Evolutionary conservation across 192 early-diverging fungal genomes (phyloP), one percentile per base, ranked within the genome.

Genomic region (Coemansia sp.): DNA sequence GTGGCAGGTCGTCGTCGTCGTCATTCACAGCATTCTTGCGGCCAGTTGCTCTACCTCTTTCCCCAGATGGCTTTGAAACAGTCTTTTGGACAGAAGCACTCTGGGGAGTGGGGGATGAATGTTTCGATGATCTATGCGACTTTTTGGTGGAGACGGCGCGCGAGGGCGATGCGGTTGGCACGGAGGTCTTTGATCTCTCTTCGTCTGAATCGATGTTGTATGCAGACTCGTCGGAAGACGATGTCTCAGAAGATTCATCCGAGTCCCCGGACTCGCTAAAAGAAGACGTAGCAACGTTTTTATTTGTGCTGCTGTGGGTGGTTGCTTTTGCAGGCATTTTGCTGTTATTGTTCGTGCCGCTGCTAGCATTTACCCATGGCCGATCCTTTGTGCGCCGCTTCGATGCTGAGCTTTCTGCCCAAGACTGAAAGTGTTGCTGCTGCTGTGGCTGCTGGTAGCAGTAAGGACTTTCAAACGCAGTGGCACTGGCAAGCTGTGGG

Each of bases 1-100:
- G 65, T 29, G 77, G 77, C 25, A 79, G 42, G 42, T 79, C 70
- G 23, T 77, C 74, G 58, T 79, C 76, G 16, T 61, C 63, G 31
- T 63, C 66, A 35, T 49, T 59, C 16, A 56, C 67, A n/a, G 5
- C 18, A 55, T 25, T 3, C 34, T 53, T 56, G 59, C 48, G 33
- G 43, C 23, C 9, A 4, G 48, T 15, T 9, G 2, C 9, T 20
- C 3, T 57, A 31, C 55, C 7, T 2, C 15, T 57, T 57, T 57
- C 55, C 55, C 55, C 31, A 15, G 55, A 57, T 7, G 18, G 12
- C 5, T 30, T 30, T 57, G 55, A 31, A 34, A 31, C 55, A 34
- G 31, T 15, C 25, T 3, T 31, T 7, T 57, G 28, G 55, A n/a
- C 2, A 18, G 31, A 33, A 31, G 30, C 15, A n/a, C 3, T 15